These are phyloP conservation scores for Skeletonema tropicum DNA, from an alignment of 108 stramenopile genomes.

Conservation along the genomic window DNA sequence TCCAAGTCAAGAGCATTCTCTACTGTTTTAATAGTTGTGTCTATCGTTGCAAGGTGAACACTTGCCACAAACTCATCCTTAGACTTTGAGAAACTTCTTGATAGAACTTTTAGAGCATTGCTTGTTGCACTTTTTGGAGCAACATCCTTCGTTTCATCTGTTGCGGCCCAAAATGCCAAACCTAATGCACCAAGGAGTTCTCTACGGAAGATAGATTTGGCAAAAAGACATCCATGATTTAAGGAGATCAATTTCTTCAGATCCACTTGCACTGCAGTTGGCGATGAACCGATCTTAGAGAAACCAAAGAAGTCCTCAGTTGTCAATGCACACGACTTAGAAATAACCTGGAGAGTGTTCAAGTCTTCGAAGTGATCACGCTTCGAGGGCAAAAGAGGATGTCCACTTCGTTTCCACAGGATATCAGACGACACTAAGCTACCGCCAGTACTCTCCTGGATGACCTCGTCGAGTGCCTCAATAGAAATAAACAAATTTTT, in stretches of 20 bases:
- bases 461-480: slow-evolving; percentile 51
- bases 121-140: slow-evolving; percentile 14
- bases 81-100: slow-evolving; percentile 20
- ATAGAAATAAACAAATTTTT: slow-evolving; percentile 44
- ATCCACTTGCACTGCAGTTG: slow-evolving; percentile 28
- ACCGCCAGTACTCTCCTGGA: slow-evolving; percentile 52
- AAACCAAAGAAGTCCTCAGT: slow-evolving; percentile 51
- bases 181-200: slow-evolving; percentile 78
- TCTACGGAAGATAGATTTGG: slow-evolving; percentile 34
- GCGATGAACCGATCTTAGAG: slow-evolving; percentile 41
- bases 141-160: slow-evolving; percentile 61
- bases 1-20: slow-evolving; percentile 68
- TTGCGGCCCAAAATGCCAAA: slow-evolving; percentile 79
- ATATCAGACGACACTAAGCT: slow-evolving; percentile 45
- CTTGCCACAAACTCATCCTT: slow-evolving; percentile 30
- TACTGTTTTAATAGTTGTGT: slow-evolving; percentile 63
- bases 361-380: slow-evolving; percentile 57
- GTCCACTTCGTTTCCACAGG: slow-evolving; percentile 78
- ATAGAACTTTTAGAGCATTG: slow-evolving; percentile 30
- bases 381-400: slow-evolving; percentile 67
- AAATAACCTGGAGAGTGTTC: slow-evolving; percentile 38
- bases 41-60: slow-evolving; percentile 52
- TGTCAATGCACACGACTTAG: slow-evolving; percentile 43
- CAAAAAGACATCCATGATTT: slow-evolving; percentile 70
- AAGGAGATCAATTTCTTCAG: slow-evolving; percentile 46